phyloP scores from a whole-genome alignment of 2,329 filamentous ascomycete species.

The Ophiostoma sp. region DNA sequence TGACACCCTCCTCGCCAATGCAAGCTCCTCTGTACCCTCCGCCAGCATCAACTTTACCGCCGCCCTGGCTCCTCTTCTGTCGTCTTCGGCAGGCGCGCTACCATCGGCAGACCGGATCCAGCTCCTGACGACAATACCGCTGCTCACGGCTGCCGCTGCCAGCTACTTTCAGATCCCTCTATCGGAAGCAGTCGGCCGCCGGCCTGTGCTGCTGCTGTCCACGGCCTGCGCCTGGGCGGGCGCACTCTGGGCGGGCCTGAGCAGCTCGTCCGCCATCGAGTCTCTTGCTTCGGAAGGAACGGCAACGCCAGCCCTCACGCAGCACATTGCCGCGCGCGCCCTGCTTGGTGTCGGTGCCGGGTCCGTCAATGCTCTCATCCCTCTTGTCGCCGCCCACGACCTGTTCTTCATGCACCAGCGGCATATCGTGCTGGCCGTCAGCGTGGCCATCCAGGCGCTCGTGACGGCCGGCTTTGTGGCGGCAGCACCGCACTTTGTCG shows the following conservation, averaged over 20 bases:
- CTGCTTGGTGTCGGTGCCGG: slow-evolving; percentile 37
- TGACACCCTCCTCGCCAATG: not conserved
- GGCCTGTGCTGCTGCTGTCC: slow-evolving; percentile 36
- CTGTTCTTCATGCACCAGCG: slow-evolving; percentile 39
- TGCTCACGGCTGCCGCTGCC: slow-evolving; percentile 36
- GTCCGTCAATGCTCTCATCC: slow-evolving; percentile 36
- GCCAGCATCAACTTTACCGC: slow-evolving; percentile 5
- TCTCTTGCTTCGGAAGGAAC: slow-evolving; percentile 26
- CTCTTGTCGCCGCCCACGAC: slow-evolving; percentile 37
- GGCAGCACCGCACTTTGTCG: slow-evolving; percentile 32
- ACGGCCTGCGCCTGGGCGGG: slow-evolving; percentile 35
- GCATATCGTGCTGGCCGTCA: slow-evolving; percentile 34
- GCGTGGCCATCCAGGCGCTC: slow-evolving; percentile 33
- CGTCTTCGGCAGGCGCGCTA: not conserved
- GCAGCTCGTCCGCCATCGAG: not conserved
- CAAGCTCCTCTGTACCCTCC: not conserved
- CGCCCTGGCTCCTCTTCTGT: not conserved
- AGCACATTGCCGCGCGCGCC: slow-evolving; percentile 35
- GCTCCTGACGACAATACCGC: slow-evolving; percentile 35
- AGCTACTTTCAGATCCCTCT: slow-evolving; percentile 38
- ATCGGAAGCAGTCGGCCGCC: slow-evolving; percentile 36
- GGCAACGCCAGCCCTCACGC: not conserved
- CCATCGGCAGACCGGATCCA: slow-evolving; percentile 32
- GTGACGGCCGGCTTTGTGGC: slow-evolving; percentile 33
- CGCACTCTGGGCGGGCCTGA: slow-evolving; percentile 36